phyloP scores from a whole-genome alignment of 2,329 filamentous ascomycete species.

The Nothophaeocryptopus gaeumannii region DNA sequence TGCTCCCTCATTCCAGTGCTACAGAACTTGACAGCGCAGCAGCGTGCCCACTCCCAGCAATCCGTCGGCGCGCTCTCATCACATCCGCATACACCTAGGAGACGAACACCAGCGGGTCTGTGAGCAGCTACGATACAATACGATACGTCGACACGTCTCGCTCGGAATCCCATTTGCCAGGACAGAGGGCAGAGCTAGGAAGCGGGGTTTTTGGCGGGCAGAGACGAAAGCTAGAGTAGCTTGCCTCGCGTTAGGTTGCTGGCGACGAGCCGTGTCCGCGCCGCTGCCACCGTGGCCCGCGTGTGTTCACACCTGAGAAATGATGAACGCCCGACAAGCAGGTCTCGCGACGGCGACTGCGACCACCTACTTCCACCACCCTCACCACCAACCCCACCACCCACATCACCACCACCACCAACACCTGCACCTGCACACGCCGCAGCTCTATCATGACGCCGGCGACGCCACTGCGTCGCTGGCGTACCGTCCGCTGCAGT shows the following conservation, averaged over 20 bases:
- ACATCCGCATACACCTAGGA: too few relatives aligned
- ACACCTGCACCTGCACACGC: slow-evolving; percentile 14
- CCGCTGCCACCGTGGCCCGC: too few relatives aligned
- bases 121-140: neutral
- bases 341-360: slow-evolving; percentile 26
- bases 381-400: slow-evolving; percentile 17
- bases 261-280: slow-evolving; percentile 4
- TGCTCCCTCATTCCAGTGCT: slow-evolving; percentile 8
- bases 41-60: slow-evolving; percentile 8
- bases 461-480: slow-evolving; percentile 34
- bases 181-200: slow-evolving; percentile 1
- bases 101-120: too few relatives aligned
- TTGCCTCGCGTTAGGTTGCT: slow-evolving; percentile 15
- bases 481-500: slow-evolving; percentile 38
- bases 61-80: too few relatives aligned
- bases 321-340: slow-evolving; percentile 29
- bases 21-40: slow-evolving; percentile 17
- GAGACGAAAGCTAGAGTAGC: slow-evolving; percentile 22
- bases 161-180: slow-evolving; percentile 11
- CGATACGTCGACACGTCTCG: neutral
- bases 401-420: slow-evolving; percentile 17
- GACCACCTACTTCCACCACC: slow-evolving; percentile 22
- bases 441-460: slow-evolving; percentile 31
- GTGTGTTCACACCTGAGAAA: too few relatives aligned
- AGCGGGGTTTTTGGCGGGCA: slow-evolving; percentile 15